phyloP scores from a whole-genome alignment of 78 protist species.

The Bodo saltans region DNA sequence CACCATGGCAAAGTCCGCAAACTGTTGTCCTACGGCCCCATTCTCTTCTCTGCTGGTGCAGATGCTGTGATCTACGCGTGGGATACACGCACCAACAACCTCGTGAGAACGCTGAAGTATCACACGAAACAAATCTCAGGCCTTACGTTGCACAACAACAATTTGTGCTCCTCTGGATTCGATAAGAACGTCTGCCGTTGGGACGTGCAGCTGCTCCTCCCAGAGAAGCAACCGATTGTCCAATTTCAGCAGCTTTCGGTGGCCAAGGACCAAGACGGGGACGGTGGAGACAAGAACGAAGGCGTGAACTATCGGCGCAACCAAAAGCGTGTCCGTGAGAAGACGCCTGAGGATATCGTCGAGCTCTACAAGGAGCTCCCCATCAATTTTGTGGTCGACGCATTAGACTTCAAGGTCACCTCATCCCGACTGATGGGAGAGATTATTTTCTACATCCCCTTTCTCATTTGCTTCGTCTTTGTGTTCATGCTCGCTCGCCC shows the following conservation, averaged over 20 bases:
- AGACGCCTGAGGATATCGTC: background rate
- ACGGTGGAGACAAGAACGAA: background rate
- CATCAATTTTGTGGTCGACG: slow-evolving; percentile 19
- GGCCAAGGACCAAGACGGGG: background rate
- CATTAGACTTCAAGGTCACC: slow-evolving; percentile 16
- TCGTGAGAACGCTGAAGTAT: background rate
- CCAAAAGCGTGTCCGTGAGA: background rate
- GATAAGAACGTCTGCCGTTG: background rate
- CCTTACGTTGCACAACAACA: slow-evolving; percentile 18
- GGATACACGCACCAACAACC: background rate
- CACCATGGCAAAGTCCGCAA: slow-evolving; percentile 18
- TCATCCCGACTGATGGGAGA: background rate
- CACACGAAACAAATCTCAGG: slow-evolving; percentile 6
- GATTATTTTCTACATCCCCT: slow-evolving; percentile 7
- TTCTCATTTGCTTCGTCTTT: slow-evolving; percentile 17
- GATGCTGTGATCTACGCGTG: background rate
- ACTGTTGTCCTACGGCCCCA: background rate
- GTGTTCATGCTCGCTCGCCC: slow-evolving; percentile 7
- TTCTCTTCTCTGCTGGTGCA: background rate
- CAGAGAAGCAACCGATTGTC: background rate
- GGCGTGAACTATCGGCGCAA: too few relatives aligned
- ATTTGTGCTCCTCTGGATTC: background rate
- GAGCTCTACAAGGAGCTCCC: slow-evolving; percentile 11
- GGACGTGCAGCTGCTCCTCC: slow-evolving; percentile 10
- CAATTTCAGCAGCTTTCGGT: background rate